These are phyloP conservation scores for Alnus rubra DNA, from an alignment of 306 rosid species.

Conservation along the genomic window DNA sequence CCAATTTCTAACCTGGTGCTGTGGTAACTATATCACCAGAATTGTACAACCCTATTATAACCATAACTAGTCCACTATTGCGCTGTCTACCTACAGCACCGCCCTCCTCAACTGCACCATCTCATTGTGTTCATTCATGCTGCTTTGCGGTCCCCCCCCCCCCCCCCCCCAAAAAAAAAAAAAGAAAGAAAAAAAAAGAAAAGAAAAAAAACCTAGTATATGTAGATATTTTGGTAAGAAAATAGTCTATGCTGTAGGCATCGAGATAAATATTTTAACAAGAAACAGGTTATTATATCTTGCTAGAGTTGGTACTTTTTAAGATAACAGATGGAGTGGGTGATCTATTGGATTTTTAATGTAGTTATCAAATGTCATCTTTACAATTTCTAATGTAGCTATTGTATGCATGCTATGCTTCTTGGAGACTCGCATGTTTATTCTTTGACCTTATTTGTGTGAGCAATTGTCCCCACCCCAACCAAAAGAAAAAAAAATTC, in stretches of 20 bases:
- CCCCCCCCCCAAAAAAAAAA: neutral
- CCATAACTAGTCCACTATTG: neutral
- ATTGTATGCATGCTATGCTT: neutral
- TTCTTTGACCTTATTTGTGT: neutral
- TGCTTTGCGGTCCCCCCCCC: neutral
- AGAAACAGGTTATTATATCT: neutral
- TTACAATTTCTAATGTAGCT: too few relatives aligned
- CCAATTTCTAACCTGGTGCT: neutral
- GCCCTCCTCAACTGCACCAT: neutral
- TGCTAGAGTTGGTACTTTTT: neutral
- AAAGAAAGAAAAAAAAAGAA: neutral
- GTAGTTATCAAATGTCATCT: neutral
- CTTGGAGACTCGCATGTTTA: neutral
- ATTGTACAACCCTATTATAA: neutral
- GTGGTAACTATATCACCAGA: neutral
- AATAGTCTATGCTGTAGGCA: neutral
- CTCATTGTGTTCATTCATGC: neutral
- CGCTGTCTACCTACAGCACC: neutral
- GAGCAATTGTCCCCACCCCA: neutral
- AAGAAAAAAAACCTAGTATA: neutral
- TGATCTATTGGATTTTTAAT: neutral
- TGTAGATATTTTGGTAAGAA: neutral
- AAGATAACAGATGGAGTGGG: constrained; percentile 8
- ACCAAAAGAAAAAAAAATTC: too few relatives aligned
- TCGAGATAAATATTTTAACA: neutral